phyloP scores from a whole-genome alignment of 2,329 filamentous ascomycete genomes.

The Clonostachys chloroleuca region DNA sequence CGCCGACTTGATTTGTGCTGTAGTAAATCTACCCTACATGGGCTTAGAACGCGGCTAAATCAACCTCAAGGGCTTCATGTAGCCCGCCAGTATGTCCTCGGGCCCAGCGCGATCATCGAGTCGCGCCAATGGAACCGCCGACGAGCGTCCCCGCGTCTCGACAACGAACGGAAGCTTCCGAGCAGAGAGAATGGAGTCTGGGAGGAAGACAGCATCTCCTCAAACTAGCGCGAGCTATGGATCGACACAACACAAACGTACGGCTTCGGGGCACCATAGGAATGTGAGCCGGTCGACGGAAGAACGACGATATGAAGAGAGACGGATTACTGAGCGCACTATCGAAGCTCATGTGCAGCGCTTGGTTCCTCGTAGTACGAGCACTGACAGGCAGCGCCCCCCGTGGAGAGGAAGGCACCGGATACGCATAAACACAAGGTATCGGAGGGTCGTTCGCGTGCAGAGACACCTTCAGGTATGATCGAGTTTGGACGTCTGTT shows the following conservation, averaged over 20 bases:
- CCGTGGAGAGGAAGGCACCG: constrained; percentile 23
- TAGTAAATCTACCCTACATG: not conserved
- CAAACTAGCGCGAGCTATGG: constrained; percentile 26
- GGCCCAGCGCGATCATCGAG: constrained; percentile 33
- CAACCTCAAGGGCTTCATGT: constrained; percentile 6
- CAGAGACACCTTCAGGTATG: constrained; percentile 47
- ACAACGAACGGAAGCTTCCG: constrained; percentile 24
- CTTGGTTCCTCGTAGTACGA: constrained; percentile 52
- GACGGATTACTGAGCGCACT: constrained; percentile 49
- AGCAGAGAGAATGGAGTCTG: constrained; percentile 25
- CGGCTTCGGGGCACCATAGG: constrained; percentile 52
- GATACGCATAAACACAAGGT: constrained; percentile 34
- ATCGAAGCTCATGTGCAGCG: constrained; percentile 61
- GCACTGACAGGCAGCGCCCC: constrained; percentile 27
- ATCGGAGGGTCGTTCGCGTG: constrained; percentile 35
- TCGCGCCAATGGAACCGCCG: constrained; percentile 34
- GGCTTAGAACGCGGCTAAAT: constrained; percentile 22
- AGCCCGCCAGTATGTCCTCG: constrained; percentile 31
- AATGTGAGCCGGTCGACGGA: constrained; percentile 37
- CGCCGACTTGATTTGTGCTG: not conserved
- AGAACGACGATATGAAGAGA: constrained; percentile 41
- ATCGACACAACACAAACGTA: constrained; percentile 48
- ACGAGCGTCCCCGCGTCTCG: constrained; percentile 29
- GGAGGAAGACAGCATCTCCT: constrained; percentile 22
- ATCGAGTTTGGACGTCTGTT: constrained; percentile 1